A percentile compares a stretch with the other conserved stretches of the same genome.
Conservation (phyloP, 2,329 filamentous ascomycete species). For the Ceratocystiopsis brevicomis region DNA sequence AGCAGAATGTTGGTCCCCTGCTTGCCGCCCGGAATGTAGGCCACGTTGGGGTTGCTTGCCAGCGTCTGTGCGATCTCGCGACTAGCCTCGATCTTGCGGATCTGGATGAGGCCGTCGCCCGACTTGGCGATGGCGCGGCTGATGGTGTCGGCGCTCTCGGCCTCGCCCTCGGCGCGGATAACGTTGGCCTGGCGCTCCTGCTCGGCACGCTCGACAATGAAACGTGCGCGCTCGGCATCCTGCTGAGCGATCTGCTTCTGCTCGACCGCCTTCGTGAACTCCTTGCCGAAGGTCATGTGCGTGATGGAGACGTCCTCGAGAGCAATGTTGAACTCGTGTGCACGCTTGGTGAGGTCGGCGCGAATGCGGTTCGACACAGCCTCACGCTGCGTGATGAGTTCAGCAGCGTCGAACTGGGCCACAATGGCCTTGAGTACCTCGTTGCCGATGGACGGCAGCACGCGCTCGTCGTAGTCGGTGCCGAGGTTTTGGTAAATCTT, state of each 20-base stretch:
- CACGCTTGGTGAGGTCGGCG: conserved; percentile 76
- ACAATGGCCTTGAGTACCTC: conserved; percentile 98
- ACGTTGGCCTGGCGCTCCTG: conserved; percentile 98
- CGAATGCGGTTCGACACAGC: conserved; percentile 91
- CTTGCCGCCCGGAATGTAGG: conserved; percentile 69
- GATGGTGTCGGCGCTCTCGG: conserved; percentile 90
- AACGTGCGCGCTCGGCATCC: conserved; percentile 88
- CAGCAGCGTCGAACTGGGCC: conserved; percentile 94
- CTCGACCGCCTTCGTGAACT: conserved; percentile 96
- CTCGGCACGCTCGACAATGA: conserved; percentile 97
- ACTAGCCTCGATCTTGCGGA: conserved; percentile 91
- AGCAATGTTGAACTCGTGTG: conserved; percentile 94
- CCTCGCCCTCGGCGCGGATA: conserved; percentile 93
- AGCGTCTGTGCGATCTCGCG: conserved; percentile 88
- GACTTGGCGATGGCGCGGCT: conserved; percentile 75
- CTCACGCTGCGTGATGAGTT: conserved; percentile 97
- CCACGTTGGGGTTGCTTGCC: conserved; percentile 81
- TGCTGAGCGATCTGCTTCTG: conserved; percentile 99
- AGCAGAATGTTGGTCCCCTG: conserved; percentile 37
- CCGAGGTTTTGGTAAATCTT: conserved; percentile 75
- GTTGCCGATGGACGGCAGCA: conserved; percentile 93
- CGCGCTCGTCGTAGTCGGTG: conserved; percentile 89
- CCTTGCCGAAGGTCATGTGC: conserved; percentile 98
- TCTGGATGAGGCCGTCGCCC: conserved; percentile 86
- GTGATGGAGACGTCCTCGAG: conserved; percentile 98